These are phyloP conservation scores for Curvularia eragrostidis DNA, from an alignment of 2,329 filamentous ascomycete genomes.

Conservation along the genomic window DNA sequence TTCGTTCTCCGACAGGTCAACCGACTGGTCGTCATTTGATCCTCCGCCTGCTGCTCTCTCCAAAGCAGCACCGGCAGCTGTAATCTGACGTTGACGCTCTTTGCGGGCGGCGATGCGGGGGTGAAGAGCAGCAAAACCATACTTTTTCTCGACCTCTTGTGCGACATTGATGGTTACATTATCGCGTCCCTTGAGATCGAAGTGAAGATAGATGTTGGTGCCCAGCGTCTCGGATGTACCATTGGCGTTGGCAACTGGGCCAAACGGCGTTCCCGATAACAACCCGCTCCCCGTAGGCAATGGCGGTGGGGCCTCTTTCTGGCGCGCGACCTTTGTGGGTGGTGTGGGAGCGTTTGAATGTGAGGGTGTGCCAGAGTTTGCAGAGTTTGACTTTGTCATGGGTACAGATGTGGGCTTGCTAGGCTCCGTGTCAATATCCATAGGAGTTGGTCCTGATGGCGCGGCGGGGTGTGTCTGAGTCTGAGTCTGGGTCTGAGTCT, in stretches of 20 bases:
- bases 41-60: conserved; percentile 78
- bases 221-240: conserved; percentile 50
- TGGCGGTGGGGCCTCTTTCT: conserved; percentile 64
- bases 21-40: conserved; percentile 79
- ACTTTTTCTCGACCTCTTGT: conserved; percentile 88
- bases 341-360: conserved; percentile 60
- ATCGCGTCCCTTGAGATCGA: conserved; percentile 79
- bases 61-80: conserved; percentile 83
- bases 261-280: conserved; percentile 67
- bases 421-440: conserved; percentile 49
- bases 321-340: conserved; percentile 61
- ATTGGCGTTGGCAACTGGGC: conserved; percentile 57
- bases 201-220: conserved; percentile 83
- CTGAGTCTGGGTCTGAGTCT: too few species aligned
- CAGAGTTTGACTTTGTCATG: conserved; percentile 45
- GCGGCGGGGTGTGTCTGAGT: conserved; percentile 18
- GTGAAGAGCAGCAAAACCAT: conserved; percentile 92
- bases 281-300: conserved; percentile 69
- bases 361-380: conserved; percentile 48
- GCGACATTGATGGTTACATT: conserved; percentile 97
- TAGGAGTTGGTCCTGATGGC: conserved; percentile 36
- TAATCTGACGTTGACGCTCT: conserved; percentile 85
- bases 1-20: conserved; percentile 73
- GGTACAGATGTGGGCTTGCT: conserved; percentile 35
- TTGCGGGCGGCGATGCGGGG: conserved; percentile 88